Evolutionary conservation across 2,329 filamentous ascomycete species (phyloP).

Genomic region (Fusarium burgessii): DNA sequence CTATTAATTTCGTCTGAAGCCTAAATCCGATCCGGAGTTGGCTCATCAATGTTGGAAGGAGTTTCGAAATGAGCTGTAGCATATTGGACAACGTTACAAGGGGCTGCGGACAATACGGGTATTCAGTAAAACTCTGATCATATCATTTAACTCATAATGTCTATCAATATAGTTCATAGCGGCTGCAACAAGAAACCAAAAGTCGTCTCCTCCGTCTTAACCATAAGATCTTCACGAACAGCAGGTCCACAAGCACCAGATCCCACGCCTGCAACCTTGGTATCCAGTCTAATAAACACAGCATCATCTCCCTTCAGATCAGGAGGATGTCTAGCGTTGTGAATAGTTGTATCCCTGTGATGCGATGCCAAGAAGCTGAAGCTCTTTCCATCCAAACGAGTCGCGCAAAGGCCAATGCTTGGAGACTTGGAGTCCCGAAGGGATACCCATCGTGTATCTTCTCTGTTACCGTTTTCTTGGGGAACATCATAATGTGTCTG

Average conservation of each 20-base stretch:
- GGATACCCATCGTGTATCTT: slow-evolving; percentile 68
- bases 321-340: slow-evolving; percentile 71
- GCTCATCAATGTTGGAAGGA: too few relatives aligned
- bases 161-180: slow-evolving; percentile 15
- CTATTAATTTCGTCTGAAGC: accelerated
- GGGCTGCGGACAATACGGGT: too few relatives aligned
- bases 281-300: slow-evolving; percentile 58
- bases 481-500: slow-evolving; percentile 73
- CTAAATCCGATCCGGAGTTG: accelerated
- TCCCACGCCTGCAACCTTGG: slow-evolving; percentile 62
- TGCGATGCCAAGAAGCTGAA: slow-evolving; percentile 68
- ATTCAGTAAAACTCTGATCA: background rate
- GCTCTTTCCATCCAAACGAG: slow-evolving; percentile 27
- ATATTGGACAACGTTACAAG: background rate
- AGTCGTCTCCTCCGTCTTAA: slow-evolving; percentile 54
- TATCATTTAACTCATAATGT: background rate
- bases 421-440: slow-evolving; percentile 42
- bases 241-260: slow-evolving; percentile 62
- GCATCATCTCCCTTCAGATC: slow-evolving; percentile 67
- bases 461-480: slow-evolving; percentile 75
- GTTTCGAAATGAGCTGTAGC: accelerated
- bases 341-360: slow-evolving; percentile 64
- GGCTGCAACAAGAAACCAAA: slow-evolving; percentile 58
- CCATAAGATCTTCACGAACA: slow-evolving; percentile 59
- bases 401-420: slow-evolving; percentile 37